Percentiles rank a stretch among this genome's conserved stretches.
These are phyloP conservation scores for Aspergillus proliferans DNA, from an alignment of 2,329 filamentous ascomycete genomes.

Conservation along the genomic window DNA sequence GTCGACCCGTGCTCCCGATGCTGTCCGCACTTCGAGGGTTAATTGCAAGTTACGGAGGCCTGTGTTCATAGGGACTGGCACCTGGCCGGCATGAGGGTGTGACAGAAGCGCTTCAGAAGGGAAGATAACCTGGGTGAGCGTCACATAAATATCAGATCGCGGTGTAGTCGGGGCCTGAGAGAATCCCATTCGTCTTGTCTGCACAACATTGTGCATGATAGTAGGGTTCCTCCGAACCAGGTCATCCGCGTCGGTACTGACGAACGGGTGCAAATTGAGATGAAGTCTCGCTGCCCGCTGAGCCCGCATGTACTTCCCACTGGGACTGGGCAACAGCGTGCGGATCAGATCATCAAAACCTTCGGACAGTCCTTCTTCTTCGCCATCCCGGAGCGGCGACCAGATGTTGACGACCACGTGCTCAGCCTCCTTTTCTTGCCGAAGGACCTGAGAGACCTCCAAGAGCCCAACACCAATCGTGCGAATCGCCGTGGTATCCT, in stretches of 20 bases:
- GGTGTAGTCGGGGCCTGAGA: conserved; percentile 82
- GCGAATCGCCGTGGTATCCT: conserved; percentile 49
- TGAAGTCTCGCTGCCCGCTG: conserved; percentile 69
- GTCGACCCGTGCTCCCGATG: conserved; percentile 74
- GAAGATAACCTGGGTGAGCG: conserved; percentile 70
- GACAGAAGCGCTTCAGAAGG: conserved; percentile 59
- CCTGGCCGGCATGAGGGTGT: conserved; percentile 72
- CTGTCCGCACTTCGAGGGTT: conserved; percentile 77
- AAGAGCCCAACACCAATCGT: conserved; percentile 72
- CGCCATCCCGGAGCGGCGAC: conserved; percentile 54
- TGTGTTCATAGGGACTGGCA: conserved; percentile 60
- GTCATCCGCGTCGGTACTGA: conserved; percentile 66
- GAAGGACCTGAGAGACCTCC: conserved; percentile 68
- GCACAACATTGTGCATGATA: conserved; percentile 69
- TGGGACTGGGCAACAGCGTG: conserved; percentile 65
- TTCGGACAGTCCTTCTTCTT: conserved; percentile 55
- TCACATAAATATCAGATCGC: conserved; percentile 92
- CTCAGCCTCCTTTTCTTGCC: conserved; percentile 64
- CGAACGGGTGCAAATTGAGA: conserved; percentile 72
- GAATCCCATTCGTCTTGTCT: conserved; percentile 87
- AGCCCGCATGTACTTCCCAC: conserved; percentile 69
- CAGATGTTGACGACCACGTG: conserved; percentile 72
- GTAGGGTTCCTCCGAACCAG: conserved; percentile 86
- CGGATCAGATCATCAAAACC: conserved; percentile 69
- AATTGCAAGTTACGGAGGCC: conserved; percentile 74